A percentile compares a stretch with the other conserved stretches of the same genome.
Evolutionary conservation across 2,329 filamentous ascomycete species (phyloP).

Genomic region (Cadophora sp.): DNA sequence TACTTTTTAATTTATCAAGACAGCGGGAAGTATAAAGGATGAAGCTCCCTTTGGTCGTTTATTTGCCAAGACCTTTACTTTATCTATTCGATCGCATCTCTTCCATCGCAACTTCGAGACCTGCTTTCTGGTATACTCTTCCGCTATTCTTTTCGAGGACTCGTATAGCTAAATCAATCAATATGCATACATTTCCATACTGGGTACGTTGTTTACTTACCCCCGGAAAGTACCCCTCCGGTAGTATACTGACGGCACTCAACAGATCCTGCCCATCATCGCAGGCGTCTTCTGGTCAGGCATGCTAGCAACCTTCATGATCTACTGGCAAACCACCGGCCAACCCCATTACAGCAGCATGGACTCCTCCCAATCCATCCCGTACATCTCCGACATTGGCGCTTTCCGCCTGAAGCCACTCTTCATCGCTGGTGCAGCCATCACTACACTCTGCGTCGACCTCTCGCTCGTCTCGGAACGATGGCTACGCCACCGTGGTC

Average conservation of each 20-base stretch:
- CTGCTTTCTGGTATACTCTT: conserved; percentile 6
- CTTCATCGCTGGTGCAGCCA: neutral
- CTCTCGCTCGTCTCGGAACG: neutral
- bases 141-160: neutral
- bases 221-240: neutral
- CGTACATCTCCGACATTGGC: conserved; percentile 12
- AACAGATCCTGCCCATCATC: neutral
- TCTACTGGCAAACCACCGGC: conserved; percentile 9
- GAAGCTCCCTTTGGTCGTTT: conserved; percentile 1
- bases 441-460: neutral
- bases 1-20: neutral
- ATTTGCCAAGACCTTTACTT: neutral
- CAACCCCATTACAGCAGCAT: conserved; percentile 1
- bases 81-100: neutral
- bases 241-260: neutral
- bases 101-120: neutral
- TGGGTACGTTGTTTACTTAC: conserved; percentile 5
- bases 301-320: conserved; percentile 8
- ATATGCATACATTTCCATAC: neutral
- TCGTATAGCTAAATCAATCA: neutral
- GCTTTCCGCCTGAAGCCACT: neutral
- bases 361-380: neutral
- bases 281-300: neutral
- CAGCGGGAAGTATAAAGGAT: neutral
- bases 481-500: neutral